phyloP scores from a whole-genome alignment of 83 land plant species.

The Larix sibirica region DNA sequence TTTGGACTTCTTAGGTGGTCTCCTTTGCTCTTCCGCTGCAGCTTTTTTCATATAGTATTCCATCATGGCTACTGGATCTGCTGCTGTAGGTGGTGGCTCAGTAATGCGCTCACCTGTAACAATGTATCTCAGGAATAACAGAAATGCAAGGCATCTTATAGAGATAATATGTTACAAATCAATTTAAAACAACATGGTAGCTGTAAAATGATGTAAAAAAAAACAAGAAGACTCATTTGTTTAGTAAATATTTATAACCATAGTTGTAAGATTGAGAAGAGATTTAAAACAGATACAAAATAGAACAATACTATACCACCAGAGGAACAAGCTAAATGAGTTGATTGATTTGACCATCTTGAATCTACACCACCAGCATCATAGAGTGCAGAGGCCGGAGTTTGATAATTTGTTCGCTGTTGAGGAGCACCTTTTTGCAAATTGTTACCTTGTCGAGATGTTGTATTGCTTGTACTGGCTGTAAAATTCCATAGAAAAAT shows the following conservation, averaged over 20 bases:
- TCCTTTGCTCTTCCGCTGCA: conserved; percentile 83
- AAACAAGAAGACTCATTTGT: background rate
- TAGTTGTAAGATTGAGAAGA: background rate
- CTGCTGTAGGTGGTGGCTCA: conserved; percentile 34
- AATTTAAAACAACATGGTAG: background rate
- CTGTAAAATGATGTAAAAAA: background rate
- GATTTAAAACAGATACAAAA: background rate
- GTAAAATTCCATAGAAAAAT: background rate
- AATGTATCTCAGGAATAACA: too few relatives aligned
- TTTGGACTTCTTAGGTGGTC: conserved; percentile 75
- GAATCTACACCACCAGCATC: conserved; percentile 41
- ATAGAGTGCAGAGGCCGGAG: conserved; percentile 93
- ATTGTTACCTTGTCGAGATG: conserved; percentile 28
- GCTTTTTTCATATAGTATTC: conserved; percentile 98
- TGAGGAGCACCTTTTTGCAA: conserved; percentile 39
- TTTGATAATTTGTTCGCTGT: conserved; percentile 69
- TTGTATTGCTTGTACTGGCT: conserved; percentile 33
- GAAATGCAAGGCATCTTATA: too few relatives aligned
- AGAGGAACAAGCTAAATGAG: background rate
- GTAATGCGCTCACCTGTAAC: conserved; percentile 51
- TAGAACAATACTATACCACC: conserved; percentile 10
- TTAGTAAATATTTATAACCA: too few relatives aligned
- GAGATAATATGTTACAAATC: background rate
- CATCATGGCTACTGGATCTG: conserved; percentile 99
- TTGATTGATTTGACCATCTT: conserved; percentile 14